Percentiles rank a stretch among this genome's conserved stretches.
Conservation (phyloP, 371 early-diverging fungal genomes). For the Mucor sp. region DNA sequence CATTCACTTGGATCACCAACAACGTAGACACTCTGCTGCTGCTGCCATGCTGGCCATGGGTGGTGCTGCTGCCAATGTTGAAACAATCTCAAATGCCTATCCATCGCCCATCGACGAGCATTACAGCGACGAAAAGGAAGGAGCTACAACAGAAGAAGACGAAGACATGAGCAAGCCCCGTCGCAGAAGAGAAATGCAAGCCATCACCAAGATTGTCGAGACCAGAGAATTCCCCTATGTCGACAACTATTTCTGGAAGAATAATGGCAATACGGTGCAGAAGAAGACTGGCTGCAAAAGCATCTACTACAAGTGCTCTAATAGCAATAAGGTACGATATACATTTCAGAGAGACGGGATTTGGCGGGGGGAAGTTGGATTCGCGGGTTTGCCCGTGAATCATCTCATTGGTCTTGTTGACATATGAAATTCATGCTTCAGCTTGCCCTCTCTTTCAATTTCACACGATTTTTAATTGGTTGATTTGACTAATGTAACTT, state of each 20-base stretch:
- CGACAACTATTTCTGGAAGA: conserved; percentile 65
- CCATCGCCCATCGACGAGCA: conserved; percentile 37
- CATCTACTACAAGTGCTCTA: conserved; percentile 59
- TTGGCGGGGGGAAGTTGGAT: conserved; percentile 24
- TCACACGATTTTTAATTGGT: conserved; percentile 19
- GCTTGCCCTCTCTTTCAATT: not conserved
- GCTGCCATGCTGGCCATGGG: conserved; percentile 55
- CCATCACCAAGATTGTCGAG: conserved; percentile 66
- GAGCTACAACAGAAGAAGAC: not conserved
- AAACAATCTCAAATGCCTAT: conserved; percentile 15
- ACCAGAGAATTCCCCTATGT: conserved; percentile 57
- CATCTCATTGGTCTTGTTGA: conserved; percentile 10
- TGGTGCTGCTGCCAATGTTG: not conserved
- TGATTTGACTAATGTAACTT: conserved; percentile 3
- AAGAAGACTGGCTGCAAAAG: conserved; percentile 69
- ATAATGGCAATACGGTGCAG: conserved; percentile 60
- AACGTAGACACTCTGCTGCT: conserved; percentile 52
- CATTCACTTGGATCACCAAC: conserved; percentile 19
- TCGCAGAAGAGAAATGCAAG: conserved; percentile 66
- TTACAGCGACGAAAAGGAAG: conserved; percentile 7
- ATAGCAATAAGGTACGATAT: conserved; percentile 36
- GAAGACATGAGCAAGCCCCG: conserved; percentile 20
- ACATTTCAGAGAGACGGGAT: conserved; percentile 14
- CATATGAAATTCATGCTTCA: conserved; percentile 40
- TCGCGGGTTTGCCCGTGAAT: conserved; percentile 29